Conservation (phyloP, 805 yeast species). For the Blastobotrys robertii region DNA sequence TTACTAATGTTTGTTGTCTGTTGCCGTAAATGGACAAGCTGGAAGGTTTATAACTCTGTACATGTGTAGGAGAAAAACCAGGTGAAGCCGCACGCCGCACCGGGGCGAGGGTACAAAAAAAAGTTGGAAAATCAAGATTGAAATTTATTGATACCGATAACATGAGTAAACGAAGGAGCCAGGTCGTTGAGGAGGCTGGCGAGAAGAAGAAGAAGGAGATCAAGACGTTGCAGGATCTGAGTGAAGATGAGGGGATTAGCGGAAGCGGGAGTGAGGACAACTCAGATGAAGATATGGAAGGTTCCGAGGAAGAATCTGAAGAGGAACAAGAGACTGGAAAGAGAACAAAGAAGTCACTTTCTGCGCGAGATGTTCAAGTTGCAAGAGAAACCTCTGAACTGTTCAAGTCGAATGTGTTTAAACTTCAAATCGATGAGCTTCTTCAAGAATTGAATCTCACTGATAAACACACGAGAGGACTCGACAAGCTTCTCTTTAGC, state of each 20-base stretch:
- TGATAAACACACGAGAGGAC: conserved; percentile 51
- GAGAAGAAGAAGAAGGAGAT: background rate
- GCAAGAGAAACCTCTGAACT: conserved; percentile 92
- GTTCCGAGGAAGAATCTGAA: conserved; percentile 8
- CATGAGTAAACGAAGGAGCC: conserved; percentile 4
- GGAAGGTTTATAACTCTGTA: too few relatives aligned
- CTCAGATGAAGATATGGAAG: conserved; percentile 5
- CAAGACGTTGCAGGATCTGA: background rate
- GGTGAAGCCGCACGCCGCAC: conserved; percentile 2
- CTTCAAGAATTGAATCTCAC: conserved; percentile 70
- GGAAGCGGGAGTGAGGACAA: conserved; percentile 3
- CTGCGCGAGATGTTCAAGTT: conserved; percentile 78
- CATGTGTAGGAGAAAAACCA: too few relatives aligned
- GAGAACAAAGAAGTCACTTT: conserved; percentile 7
- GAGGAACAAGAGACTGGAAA: conserved; percentile 12
- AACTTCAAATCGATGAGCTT: conserved; percentile 87
- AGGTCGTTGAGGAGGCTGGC: conserved; percentile 1
- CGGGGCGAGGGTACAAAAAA: background rate
- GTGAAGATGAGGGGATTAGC: conserved; percentile 3
- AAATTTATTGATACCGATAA: background rate
- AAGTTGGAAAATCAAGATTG: background rate
- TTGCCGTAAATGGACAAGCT: too few relatives aligned
- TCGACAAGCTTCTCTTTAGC: conserved; percentile 69
- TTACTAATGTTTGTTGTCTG: too few relatives aligned
- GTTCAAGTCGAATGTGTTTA: conserved; percentile 91